A percentile compares a stretch with the other conserved stretches of the same genome.
Conservation (phyloP, 208 protist species). For the Trypanosoma boissoni region DNA sequence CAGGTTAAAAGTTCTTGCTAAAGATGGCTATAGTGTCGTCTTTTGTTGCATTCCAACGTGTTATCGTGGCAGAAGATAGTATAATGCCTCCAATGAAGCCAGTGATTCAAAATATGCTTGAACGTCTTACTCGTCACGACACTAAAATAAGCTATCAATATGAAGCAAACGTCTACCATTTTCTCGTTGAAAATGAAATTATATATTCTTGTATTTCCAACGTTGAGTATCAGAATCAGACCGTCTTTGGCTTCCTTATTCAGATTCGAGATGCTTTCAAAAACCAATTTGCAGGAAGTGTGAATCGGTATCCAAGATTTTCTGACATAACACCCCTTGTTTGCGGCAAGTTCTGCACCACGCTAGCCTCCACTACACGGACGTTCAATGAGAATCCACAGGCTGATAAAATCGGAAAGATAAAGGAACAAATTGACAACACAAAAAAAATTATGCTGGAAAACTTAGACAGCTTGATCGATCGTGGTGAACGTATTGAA, state of each 20-base stretch:
- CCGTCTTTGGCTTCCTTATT: constrained; percentile 68
- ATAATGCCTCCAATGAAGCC: constrained; percentile 32
- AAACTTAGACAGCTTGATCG: constrained; percentile 80
- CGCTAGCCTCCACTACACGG: constrained; percentile 29
- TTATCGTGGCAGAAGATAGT: constrained; percentile 49
- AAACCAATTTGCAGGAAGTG: constrained; percentile 48
- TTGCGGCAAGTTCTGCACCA: constrained; percentile 44
- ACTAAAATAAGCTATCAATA: constrained; percentile 80
- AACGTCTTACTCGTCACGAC: constrained; percentile 67
- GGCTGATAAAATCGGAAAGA: constrained; percentile 58
- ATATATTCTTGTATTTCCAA: constrained; percentile 72
- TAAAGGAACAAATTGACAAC: constrained; percentile 70
- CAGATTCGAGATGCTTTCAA: constrained; percentile 70
- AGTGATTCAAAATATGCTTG: constrained; percentile 62
- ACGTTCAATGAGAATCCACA: constrained; percentile 70
- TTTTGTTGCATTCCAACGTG: constrained; percentile 49
- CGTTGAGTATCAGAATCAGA: constrained; percentile 42
- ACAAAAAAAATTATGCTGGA: constrained; percentile 81
- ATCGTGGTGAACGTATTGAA: constrained; percentile 82
- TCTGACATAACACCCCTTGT: constrained; percentile 37
- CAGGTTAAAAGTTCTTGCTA: no score
- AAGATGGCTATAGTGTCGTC: constrained; percentile 55
- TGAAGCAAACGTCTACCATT: constrained; percentile 69
- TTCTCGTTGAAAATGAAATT: constrained; percentile 80
- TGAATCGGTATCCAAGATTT: constrained; percentile 41